Conservation (phyloP, 139 green algal genomes). For the Coelastrella sp. region DNA sequence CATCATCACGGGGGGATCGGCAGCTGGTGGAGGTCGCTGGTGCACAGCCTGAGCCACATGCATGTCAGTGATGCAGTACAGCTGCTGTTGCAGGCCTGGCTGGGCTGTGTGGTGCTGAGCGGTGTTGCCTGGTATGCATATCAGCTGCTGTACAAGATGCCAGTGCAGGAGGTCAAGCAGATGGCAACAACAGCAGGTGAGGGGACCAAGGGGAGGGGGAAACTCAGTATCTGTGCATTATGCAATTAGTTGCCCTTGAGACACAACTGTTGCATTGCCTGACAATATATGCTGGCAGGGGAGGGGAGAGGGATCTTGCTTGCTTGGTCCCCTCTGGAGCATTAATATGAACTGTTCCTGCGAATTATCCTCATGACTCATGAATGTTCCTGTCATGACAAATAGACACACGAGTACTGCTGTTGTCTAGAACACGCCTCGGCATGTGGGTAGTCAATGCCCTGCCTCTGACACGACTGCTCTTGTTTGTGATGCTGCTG, state of each 20-base stretch:
- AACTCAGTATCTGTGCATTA: no score
- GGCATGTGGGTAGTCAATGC: no score
- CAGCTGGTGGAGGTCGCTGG: background rate
- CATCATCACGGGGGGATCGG: background rate
- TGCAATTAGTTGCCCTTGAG: no score
- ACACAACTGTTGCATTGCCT: no score
- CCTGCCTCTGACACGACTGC: background rate
- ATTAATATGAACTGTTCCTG: no score
- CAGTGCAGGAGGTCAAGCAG: slow-evolving; percentile 12
- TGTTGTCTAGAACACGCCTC: no score
- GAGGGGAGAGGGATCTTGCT: no score
- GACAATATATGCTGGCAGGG: no score
- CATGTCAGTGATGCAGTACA: background rate
- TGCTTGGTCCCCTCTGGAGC: no score
- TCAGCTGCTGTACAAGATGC: slow-evolving; percentile 36
- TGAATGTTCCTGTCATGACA: no score
- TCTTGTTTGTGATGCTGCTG: background rate
- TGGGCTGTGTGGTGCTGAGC: slow-evolving; percentile 13
- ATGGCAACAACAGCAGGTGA: slow-evolving; percentile 27
- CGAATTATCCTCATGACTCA: no score
- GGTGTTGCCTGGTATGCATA: slow-evolving; percentile 24
- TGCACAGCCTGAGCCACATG: background rate
- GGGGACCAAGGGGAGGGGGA: background rate
- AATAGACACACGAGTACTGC: no score
- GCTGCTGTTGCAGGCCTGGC: slow-evolving; percentile 1